Evolutionary conservation across 1,284 basidiomycete species (phyloP), one percentile per base, ranked within the genome.

Genomic region (Abortiporus biennis): DNA sequence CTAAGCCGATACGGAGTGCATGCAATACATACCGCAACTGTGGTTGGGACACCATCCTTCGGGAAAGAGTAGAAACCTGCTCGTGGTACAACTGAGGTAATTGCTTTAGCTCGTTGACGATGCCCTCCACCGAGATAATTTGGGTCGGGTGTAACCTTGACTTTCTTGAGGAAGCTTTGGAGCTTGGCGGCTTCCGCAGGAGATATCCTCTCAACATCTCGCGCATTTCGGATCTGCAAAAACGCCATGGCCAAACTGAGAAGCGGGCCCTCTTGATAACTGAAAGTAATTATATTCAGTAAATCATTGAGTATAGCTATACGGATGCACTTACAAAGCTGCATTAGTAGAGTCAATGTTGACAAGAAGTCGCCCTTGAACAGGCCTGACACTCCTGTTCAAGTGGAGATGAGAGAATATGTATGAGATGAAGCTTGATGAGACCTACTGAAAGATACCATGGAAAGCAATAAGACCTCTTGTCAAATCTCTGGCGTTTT

Each of bases 51-150:
- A 2, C 56, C 62, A 25, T 61, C 61, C 38, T 63, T 63, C 19
- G 49, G 46, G 39, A 71, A 72, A 2, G 47, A 35, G 33, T 52
- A 63, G 13, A 19, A 11, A 1, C 62, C 62, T 0, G 52, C 61
- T 1, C 48, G 34, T 1, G 9, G 30, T 1, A 54, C 37, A 15
- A 63, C 25, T 16, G 52, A 51, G 19, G 40, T 52, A 44, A 62
- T 61, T 0, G 55, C 49, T 11, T 54, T 53, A 1, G 47, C 13
- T 15, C 13, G 27, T 29, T 8, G 27, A 29, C 9, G 27, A n/a
- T 29, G 8, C n/a, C 27, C 27, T 29, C 27, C 27, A 9, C n/a
- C 9, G 9, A 8, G n/a, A 8, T 9, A 29, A 9, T n/a, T 8
- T 29, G 8, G 9, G n/a, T 9, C n/a, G 27, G 27, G 27, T n/a